phyloP scores from a whole-genome alignment of 177 flowering plant species.

The Vitis hybrid region DNA sequence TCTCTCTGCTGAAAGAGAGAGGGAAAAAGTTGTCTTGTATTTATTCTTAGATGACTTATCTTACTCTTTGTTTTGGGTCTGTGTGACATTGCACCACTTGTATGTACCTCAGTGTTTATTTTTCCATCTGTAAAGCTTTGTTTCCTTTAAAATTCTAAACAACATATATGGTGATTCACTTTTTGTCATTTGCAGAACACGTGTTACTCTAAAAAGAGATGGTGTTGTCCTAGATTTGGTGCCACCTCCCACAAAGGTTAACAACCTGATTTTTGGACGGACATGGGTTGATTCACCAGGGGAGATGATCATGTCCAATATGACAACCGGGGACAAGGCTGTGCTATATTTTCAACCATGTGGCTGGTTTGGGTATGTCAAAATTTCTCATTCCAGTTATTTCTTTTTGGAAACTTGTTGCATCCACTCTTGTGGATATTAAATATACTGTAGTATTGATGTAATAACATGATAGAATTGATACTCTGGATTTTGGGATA shows the following conservation, averaged over 20 bases:
- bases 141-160: background rate
- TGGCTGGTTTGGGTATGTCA: slow-evolving; percentile 84
- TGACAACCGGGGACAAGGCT: slow-evolving; percentile 81
- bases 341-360: slow-evolving; percentile 79
- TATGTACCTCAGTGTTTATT: too few relatives aligned
- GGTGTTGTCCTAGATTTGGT: slow-evolving; percentile 69
- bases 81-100: too few relatives aligned
- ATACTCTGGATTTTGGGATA: too few relatives aligned
- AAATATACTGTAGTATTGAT: too few relatives aligned
- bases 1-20: too few relatives aligned
- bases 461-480: too few relatives aligned
- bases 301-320: slow-evolving; percentile 92
- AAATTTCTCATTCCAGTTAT: background rate
- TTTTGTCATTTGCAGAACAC: slow-evolving; percentile 56
- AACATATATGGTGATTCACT: background rate
- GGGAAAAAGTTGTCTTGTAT: too few relatives aligned
- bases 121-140: too few relatives aligned
- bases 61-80: too few relatives aligned
- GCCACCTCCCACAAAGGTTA: slow-evolving; percentile 84
- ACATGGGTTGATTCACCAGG: slow-evolving; percentile 97
- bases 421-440: background rate
- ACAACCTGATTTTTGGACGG: slow-evolving; percentile 94
- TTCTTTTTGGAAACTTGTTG: background rate
- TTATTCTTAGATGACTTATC: too few relatives aligned
- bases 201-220: slow-evolving; percentile 71